Conservation (phyloP, 306 rosid genomes). For the Comarum palustre region DNA sequence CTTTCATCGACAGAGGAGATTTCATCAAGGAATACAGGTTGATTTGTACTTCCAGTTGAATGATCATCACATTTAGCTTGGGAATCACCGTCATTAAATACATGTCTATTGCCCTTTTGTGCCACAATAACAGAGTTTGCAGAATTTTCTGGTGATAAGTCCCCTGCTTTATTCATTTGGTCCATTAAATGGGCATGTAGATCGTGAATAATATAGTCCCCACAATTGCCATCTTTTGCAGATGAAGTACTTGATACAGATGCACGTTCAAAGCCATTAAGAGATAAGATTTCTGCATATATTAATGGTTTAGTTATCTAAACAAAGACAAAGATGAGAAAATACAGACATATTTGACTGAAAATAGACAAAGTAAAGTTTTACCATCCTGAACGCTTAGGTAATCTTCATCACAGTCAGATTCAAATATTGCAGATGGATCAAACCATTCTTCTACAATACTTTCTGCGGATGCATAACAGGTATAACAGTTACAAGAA, state of each 20-base stretch:
- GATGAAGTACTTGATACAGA: slow-evolving; percentile 44
- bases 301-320: not conserved
- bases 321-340: not conserved
- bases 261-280: slow-evolving; percentile 47
- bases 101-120: slow-evolving; percentile 34
- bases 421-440: slow-evolving; percentile 60
- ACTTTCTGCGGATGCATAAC: slow-evolving; percentile 41
- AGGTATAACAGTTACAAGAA: slow-evolving; percentile 17
- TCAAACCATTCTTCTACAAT: slow-evolving; percentile 84
- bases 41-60: slow-evolving; percentile 44
- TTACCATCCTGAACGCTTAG: slow-evolving; percentile 86
- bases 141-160: slow-evolving; percentile 30
- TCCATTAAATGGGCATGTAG: slow-evolving; percentile 26
- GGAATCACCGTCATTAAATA: slow-evolving; percentile 40
- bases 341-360: slow-evolving; percentile 1
- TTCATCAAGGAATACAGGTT: slow-evolving; percentile 73
- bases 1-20: slow-evolving; percentile 60
- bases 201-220: slow-evolving; percentile 22
- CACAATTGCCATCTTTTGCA: slow-evolving; percentile 46
- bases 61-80: slow-evolving; percentile 39
- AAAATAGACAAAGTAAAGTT: slow-evolving; percentile 7
- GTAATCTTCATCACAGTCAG: slow-evolving; percentile 89
- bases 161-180: slow-evolving; percentile 40
- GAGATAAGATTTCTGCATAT: slow-evolving; percentile 59
- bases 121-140: slow-evolving; percentile 31